Base-by-base conservation (phyloP, 208 protist genomes). In the Acanthamoeba sp. region DNA sequence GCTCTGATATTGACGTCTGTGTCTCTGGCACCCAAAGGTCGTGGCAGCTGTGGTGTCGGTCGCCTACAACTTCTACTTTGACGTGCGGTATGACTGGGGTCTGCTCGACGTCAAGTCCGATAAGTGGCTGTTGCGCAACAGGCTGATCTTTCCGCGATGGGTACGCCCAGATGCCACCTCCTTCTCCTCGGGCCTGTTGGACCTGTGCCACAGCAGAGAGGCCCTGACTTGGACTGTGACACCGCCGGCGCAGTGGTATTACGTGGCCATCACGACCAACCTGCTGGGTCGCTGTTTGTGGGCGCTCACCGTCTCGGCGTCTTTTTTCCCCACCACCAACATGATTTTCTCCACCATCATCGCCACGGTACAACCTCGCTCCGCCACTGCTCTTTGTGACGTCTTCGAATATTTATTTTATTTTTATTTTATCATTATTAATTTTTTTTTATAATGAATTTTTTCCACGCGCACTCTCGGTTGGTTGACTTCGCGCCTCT, bases 231-330 rank as follows among this genome's bases (percentile, higher is more conserved):
- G n/a, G n/a, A n/a, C n/a, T n/a, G n/a, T n/a, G n/a, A n/a, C n/a
- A n/a, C n/a, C n/a, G n/a, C n/a, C n/a, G n/a, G n/a, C 2, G 18
- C 32, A 94, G 80, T 80, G 95, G 0, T 97, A 97, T 36, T 97
- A 97, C 55, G 32, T 95, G 29, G 95, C 95, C 16, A 96, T 97
- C 18, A 40, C 94, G n/a, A 42, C 38, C 59, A 96, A 97, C 52
- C 73, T 96, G 14, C n/a, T 95, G 22, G 64, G 95, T 22, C 93
- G 96, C 80, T 42, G 94, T 14, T 91, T 94, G 45, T 97, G 96
- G 96, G 94, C 90, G 2, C 64, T 97, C 22, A 96, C 96, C 22
- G 90, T 96, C 34, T 95, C 73, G 40, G 45, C 84, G 0, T 50
- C 76, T 9, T 85, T 85, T 27, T 59, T 85, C 76, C 76, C 38